These are phyloP conservation scores for Sapria himalayana DNA, from an alignment of 345 rosid species.

Conservation along the genomic window DNA sequence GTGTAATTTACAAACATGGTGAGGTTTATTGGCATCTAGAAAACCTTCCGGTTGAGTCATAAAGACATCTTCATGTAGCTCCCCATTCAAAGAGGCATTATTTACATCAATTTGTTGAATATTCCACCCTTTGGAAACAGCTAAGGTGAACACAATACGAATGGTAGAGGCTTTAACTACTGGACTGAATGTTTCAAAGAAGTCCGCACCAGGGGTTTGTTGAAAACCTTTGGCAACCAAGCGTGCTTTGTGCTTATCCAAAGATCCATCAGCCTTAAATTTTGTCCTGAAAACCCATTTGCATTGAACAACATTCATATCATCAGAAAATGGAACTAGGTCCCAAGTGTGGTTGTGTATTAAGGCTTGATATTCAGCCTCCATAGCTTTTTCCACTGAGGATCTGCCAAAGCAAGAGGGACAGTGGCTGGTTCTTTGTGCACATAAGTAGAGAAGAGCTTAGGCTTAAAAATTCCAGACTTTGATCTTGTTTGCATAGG, in stretches of 20 bases:
- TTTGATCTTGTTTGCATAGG: too few relatives aligned
- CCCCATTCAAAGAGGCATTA: not conserved
- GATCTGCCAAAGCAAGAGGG: too few relatives aligned
- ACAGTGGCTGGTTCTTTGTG: too few relatives aligned
- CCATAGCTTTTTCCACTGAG: too few relatives aligned
- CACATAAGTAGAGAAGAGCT: too few relatives aligned
- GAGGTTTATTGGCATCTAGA: not conserved
- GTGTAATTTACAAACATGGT: not conserved
- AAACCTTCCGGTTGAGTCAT: constrained; percentile 1
- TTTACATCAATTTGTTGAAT: not conserved
- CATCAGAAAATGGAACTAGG: not conserved
- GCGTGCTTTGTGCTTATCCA: not conserved
- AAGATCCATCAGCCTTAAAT: not conserved
- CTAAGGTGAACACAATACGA: not conserved
- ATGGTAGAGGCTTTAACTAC: not conserved
- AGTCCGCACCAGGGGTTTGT: not conserved
- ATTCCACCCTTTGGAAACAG: not conserved
- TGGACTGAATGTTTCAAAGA: not conserved
- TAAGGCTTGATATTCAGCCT: not conserved
- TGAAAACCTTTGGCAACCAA: not conserved
- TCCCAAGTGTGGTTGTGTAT: not conserved
- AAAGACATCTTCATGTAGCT: not conserved
- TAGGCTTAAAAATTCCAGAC: too few relatives aligned
- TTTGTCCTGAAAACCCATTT: not conserved
- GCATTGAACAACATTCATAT: too few relatives aligned